Conservation (phyloP, 1,139 yeast genomes). For the Candida dubliniensis region DNA sequence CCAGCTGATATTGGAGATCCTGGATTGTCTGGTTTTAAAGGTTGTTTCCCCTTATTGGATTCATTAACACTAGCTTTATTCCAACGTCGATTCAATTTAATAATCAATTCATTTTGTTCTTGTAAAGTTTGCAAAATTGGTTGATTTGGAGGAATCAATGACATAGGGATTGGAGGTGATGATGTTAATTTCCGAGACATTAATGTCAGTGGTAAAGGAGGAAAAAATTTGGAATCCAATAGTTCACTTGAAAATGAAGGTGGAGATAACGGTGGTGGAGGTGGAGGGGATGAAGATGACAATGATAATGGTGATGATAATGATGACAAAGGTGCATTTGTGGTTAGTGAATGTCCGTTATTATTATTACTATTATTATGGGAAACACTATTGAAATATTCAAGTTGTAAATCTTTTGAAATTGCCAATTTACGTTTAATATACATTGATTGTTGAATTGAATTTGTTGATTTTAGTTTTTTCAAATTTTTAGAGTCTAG, state of each 20-base stretch:
- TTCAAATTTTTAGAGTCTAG: slow-evolving; percentile 6
- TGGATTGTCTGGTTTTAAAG: not conserved
- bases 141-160: slow-evolving; percentile 5
- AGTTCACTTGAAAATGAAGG: slow-evolving; percentile 5
- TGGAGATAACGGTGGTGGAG: slow-evolving; percentile 5
- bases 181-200: slow-evolving; percentile 5
- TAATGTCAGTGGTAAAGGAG: slow-evolving; percentile 6
- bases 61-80: slow-evolving; percentile 22
- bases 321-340: slow-evolving; percentile 10
- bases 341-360: not conserved
- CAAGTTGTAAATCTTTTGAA: slow-evolving; percentile 43
- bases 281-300: slow-evolving; percentile 9
- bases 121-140: slow-evolving; percentile 17
- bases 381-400: slow-evolving; percentile 20
- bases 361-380: not conserved
- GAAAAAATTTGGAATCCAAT: slow-evolving; percentile 16
- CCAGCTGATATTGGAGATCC: no score
- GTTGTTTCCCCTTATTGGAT: slow-evolving; percentile 1
- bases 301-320: not conserved
- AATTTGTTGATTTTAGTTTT: slow-evolving; percentile 15
- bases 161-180: slow-evolving; percentile 5
- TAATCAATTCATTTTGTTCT: slow-evolving; percentile 37
- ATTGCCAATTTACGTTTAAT: slow-evolving; percentile 33
- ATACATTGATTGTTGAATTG: slow-evolving; percentile 25
- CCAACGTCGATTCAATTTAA: slow-evolving; percentile 40